Evolutionary conservation across 2,329 filamentous ascomycete species (phyloP).

Genomic region (Trichoderma pleuroti): DNA sequence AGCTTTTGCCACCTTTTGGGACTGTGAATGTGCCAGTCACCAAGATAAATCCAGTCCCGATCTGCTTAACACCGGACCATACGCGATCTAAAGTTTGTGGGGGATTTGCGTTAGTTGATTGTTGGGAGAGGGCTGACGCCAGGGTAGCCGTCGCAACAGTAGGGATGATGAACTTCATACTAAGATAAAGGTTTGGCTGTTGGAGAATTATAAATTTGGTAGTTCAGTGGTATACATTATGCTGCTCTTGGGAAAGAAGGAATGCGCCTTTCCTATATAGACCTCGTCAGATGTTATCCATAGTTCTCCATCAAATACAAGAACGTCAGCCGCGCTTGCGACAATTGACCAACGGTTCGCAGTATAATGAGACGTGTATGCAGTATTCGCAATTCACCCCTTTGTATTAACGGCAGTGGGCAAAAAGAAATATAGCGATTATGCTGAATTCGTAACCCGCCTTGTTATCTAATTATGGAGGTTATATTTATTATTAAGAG

Average conservation of each 20-base stretch:
- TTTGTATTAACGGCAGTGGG: not conserved
- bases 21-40: conserved; percentile 32
- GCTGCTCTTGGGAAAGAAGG: not conserved
- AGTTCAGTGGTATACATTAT: not conserved
- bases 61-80: conserved; percentile 32
- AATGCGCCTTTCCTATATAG: not conserved
- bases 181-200: not conserved
- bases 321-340: not conserved
- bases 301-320: not conserved
- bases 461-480: too few relatives aligned
- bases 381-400: not conserved
- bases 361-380: not conserved
- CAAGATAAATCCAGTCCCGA: conserved; percentile 27
- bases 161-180: not conserved
- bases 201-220: not conserved
- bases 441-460: too few relatives aligned
- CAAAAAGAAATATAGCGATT: too few relatives aligned
- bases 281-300: not conserved
- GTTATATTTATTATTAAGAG: too few relatives aligned
- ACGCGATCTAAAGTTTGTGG: not conserved
- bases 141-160: not conserved
- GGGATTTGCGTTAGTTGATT: not conserved
- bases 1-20: conserved; percentile 23
- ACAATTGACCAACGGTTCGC: not conserved
- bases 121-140: not conserved